These are phyloP conservation scores for Grosmannia huntii DNA, from an alignment of 2,329 filamentous ascomycete genomes.

Conservation along the genomic window DNA sequence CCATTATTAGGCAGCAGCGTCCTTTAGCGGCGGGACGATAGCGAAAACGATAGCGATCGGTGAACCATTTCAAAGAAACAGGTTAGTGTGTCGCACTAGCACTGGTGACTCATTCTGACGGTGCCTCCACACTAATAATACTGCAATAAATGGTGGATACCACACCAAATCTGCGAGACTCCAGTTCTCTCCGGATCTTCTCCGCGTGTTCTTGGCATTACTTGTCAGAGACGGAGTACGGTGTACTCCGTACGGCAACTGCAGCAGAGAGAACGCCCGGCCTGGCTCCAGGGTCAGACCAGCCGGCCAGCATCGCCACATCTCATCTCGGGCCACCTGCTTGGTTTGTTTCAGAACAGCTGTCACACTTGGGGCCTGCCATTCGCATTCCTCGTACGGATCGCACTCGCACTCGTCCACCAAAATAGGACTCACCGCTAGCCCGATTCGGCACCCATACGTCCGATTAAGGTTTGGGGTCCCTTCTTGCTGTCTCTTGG, in stretches of 20 bases:
- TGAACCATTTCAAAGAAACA: neutral
- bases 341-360: neutral
- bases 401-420: neutral
- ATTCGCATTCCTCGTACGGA: neutral
- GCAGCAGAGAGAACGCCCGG: no score
- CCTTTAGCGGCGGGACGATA: neutral
- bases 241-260: no score
- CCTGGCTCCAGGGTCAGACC: neutral
- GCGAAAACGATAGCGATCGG: neutral
- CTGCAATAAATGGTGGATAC: neutral
- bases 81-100: neutral
- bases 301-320: neutral
- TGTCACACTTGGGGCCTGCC: neutral
- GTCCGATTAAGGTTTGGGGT: conserved; percentile 3
- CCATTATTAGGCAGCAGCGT: neutral
- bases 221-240: no score
- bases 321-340: neutral
- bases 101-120: neutral
- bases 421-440: neutral
- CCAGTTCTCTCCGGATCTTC: neutral
- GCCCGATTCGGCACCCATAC: neutral
- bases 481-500: neutral
- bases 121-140: neutral
- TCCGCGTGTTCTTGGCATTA: no score
- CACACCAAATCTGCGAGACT: neutral